These are phyloP conservation scores for Gynandropsis gynandra DNA, from an alignment of 345 rosid genomes.

Conservation along the genomic window DNA sequence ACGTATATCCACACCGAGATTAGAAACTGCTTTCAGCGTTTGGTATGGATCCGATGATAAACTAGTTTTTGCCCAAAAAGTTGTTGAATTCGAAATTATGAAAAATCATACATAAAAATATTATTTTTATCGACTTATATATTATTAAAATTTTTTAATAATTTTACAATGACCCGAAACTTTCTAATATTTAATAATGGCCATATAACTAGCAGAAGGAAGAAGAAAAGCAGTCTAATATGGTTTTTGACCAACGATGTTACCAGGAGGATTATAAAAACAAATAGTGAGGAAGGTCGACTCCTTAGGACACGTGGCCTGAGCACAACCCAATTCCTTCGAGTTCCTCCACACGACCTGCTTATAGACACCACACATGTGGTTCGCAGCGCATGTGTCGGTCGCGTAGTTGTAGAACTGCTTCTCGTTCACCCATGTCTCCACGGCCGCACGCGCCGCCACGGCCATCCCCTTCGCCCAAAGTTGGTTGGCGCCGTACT, in stretches of 20 bases:
- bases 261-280: slow-evolving; percentile 83
- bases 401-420: slow-evolving; percentile 43
- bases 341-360: slow-evolving; percentile 85
- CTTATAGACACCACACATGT: slow-evolving; percentile 61
- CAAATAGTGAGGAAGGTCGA: slow-evolving; percentile 58
- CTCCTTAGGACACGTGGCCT: slow-evolving; percentile 46
- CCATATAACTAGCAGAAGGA: no score
- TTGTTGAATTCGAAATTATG: no score
- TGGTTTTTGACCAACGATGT: slow-evolving; percentile 60
- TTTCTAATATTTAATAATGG: no score
- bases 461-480: slow-evolving; percentile 46
- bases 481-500: slow-evolving; percentile 69
- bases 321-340: slow-evolving; percentile 61
- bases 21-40: no score
- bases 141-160: no score
- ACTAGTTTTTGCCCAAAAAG: no score
- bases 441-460: slow-evolving; percentile 55
- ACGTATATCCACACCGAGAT: no score
- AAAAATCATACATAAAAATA: no score
- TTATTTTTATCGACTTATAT: no score
- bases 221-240: slow-evolving; percentile 27
- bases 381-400: slow-evolving; percentile 49
- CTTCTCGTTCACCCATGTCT: slow-evolving; percentile 66
- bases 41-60: no score
- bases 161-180: no score